Base-by-base conservation (phyloP, 495 filamentous ascomycete genomes). In the Thermochaetoides thermophila region DNA sequence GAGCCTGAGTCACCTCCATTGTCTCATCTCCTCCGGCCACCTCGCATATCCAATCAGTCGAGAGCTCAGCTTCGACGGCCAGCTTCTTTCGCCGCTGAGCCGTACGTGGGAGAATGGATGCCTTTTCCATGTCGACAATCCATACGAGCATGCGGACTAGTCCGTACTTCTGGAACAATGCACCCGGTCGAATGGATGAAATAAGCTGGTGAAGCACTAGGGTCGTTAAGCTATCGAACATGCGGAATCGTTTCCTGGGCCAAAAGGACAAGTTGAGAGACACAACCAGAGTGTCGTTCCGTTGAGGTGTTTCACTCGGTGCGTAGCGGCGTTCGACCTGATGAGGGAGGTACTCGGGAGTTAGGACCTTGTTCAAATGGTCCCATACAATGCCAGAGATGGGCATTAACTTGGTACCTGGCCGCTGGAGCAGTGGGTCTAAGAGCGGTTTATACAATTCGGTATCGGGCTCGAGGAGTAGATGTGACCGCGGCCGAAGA, bases 401-500 rank as follows among this genome's bases (percentile, higher is more conserved):
- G 29, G 54, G 56, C 0, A 72, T 12, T 5, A 81, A 43, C 26
- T 53, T 51, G 33, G 74, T 82, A 37, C 53, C 65, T 20, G 61
- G 66, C 9, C 44, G 55, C 1, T 73, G 52, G n/a, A 76, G 59
- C 5, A 92, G 60, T 0, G 72, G 66, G 15, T 71, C 42, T 14
- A 91, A 70, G 37, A 73, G 64, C 0, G 66, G 60, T 7, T 58
- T 36, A 50, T 78, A 82, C 6, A 53, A 17, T 0, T 53, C 35
- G 1, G 56, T 37, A 28, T 74, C 62, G 1, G 74, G 74, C 40
- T 92, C 84, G 37, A 94, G 51, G 31, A 96, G 58, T 19, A 94
- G 55, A 62, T 96, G 87, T 0, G 67, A 73, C 29, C 78, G 71
- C 12, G 87, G 87, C 42, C 78, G 54, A 20, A 96, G 57, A 23